Base-by-base conservation (phyloP, 176 grass and related monocot genomes). In the Oryza australiensis region DNA sequence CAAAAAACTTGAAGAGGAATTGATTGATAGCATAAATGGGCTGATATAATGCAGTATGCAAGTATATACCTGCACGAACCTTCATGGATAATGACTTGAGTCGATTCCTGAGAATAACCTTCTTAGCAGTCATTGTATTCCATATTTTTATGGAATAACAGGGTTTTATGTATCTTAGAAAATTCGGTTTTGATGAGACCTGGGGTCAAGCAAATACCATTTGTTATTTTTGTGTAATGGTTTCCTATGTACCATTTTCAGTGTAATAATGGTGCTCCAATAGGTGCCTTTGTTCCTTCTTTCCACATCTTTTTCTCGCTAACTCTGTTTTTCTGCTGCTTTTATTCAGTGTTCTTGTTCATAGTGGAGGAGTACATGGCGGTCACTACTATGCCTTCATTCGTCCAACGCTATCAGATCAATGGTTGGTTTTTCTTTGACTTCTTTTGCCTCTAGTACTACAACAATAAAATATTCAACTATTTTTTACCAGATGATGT, bases 341-440 rank as follows among this genome's bases (percentile, higher is more conserved):
- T 85, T 82, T 77, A 64, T 76, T 63, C 87, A 97, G 94, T 87
- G 91, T 97, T 79, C 94, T 97, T 88, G 94, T 97, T 84, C 94
- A 97, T 73, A 97, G 94, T 81, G 94, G 94, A 84, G 91, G 94
- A 68, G 91, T 97, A 74, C 94, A 97, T 86, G 94, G 94, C 26
- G 94, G 91, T 55, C 94, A 97, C 74, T 97, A 97, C 82, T 97
- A 94, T 88, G 94, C 94, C 70, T 97, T 97, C 68, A 94, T 97
- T 82, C 87, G 91, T 11, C 91, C 94, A 70, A 86, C 85, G 68
- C 87, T 97, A 42, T 87, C 89, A 62, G 85, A 97, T 43, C 91
- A 97, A 60, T 97, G 94, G 94, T 97, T 88, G 70, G 45, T 86
- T 84, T 67, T 87, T 16, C 62, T 37, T 65, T 66, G 73, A 79